Evolutionary conservation across 805 yeast genomes (phyloP).

Genomic region (Yarrowia deformans): DNA sequence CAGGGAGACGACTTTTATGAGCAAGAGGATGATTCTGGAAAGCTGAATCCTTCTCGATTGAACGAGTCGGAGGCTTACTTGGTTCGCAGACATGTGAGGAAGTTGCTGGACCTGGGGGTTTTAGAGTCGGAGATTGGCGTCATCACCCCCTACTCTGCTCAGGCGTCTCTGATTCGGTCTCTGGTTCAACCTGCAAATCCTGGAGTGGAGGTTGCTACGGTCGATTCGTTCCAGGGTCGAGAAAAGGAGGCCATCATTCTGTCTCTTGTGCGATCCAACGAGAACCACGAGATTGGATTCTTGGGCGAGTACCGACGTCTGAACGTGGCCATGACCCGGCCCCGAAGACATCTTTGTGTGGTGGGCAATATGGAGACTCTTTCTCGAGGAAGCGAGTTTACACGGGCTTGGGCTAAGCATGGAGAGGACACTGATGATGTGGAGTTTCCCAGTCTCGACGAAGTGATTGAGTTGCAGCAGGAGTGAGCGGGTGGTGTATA

Average conservation of each 20-base stretch:
- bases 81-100: constrained; percentile 63
- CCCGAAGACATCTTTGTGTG: constrained; percentile 82
- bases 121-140: constrained; percentile 70
- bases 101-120: constrained; percentile 63
- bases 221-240: constrained; percentile 96
- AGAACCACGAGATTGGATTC: constrained; percentile 75
- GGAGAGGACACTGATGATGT: constrained; percentile 72
- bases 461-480: constrained; percentile 41
- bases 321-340: constrained; percentile 93
- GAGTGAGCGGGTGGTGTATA: neutral
- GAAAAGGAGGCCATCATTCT: constrained; percentile 88
- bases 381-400: constrained; percentile 53
- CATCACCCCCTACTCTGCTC: constrained; percentile 91
- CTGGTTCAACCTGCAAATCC: constrained; percentile 53
- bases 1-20: constrained; percentile 88
- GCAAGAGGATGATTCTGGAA: constrained; percentile 50
- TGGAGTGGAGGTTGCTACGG: constrained; percentile 79
- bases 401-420: constrained; percentile 73
- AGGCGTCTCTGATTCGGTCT: constrained; percentile 67
- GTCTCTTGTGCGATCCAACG: constrained; percentile 83
- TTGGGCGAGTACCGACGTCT: constrained; percentile 77
- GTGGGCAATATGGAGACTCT: constrained; percentile 86
- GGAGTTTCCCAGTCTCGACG: constrained; percentile 65
- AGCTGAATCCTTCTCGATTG: constrained; percentile 62
- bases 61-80: constrained; percentile 79